phyloP scores from a whole-genome alignment of 2,329 filamentous ascomycete genomes.

The Colletotrichum sansevieriae region DNA sequence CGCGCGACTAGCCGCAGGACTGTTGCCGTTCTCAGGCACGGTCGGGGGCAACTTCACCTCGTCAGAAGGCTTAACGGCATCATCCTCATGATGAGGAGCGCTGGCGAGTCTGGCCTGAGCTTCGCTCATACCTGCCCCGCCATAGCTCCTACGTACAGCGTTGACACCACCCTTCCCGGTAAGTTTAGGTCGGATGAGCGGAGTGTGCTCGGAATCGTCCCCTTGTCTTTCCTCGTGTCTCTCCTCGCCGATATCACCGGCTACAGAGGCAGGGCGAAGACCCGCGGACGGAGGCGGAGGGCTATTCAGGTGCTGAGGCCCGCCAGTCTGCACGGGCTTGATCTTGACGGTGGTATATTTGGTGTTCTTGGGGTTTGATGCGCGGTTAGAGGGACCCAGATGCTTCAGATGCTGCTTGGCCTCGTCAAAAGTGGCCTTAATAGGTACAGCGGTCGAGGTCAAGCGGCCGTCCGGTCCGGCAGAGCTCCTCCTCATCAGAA shows the following conservation, averaged over 20 bases:
- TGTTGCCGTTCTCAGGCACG: slow-evolving; percentile 23
- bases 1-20: slow-evolving; percentile 8
- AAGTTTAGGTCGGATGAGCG: slow-evolving; percentile 40
- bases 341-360: slow-evolving; percentile 76
- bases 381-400: slow-evolving; percentile 76
- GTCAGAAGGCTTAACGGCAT: neutral
- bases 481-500: slow-evolving; percentile 71
- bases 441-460: slow-evolving; percentile 62
- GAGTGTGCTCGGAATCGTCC: slow-evolving; percentile 37
- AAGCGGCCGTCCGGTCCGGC: slow-evolving; percentile 65
- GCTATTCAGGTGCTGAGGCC: slow-evolving; percentile 50
- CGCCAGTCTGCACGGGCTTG: slow-evolving; percentile 67
- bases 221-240: neutral
- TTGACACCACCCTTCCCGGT: slow-evolving; percentile 46
- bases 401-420: slow-evolving; percentile 74
- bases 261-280: slow-evolving; percentile 44
- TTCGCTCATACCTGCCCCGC: slow-evolving; percentile 39
- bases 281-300: slow-evolving; percentile 40
- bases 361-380: slow-evolving; percentile 73
- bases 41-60: slow-evolving; percentile 29
- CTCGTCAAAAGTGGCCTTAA: slow-evolving; percentile 72
- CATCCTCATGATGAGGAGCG: slow-evolving; percentile 14
- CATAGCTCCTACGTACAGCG: slow-evolving; percentile 42
- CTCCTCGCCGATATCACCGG: slow-evolving; percentile 31
- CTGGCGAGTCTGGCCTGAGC: slow-evolving; percentile 39